Base-by-base conservation (phyloP, 108 stramenopile genomes). In the Cyclotella choctawhatcheeana region DNA sequence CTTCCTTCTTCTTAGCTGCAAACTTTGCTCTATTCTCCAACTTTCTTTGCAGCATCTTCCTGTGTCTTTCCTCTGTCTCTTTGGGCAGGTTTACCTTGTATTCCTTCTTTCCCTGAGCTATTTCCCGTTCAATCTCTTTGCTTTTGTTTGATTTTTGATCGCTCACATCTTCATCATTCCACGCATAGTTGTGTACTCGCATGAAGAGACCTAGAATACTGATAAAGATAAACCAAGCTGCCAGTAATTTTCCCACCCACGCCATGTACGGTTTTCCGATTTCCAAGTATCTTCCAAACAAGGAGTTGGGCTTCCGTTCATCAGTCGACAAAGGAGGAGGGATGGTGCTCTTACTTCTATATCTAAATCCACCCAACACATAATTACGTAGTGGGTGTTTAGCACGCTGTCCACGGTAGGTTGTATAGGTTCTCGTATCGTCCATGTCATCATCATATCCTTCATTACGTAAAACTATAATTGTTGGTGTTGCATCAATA, bases 161-260 rank as follows among this genome's bases (percentile, higher is more conserved):
- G n/a, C n/a, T n/a, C n/a, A n/a, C n/a, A n/a, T n/a, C n/a, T n/a
- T n/a, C 63, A 13, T 65, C 64, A 5, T 62, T 68, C 78, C 78
- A 79, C 0, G 78, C 78, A 40, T 79, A 79, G 30, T 79, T 79
- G 40, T 79, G 78, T 18, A 79, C 44, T 33, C 78, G 32, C 65
- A 79, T 59, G 35, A 72, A 67, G 0, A 79, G 17, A 8, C 78
- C 78, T 32, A 79, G 34, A 40, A 72, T 21, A 8, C 71, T 51
- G n/a, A 67, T 55, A 45, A 72, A 79, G 58, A 45, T 50, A 43
- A 71, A 67, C 78, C 78, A 79, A 22, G 48, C 69, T 2, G 52
- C 17, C 1, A 78, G 1, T 2, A 78, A 52, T 54, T 71, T 78
- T 45, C 68, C 69, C 7, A 51, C 62, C 68, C 68, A 69, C n/a